Percentiles rank a stretch among this genome's conserved stretches.
Evolutionary conservation across 805 yeast genomes (phyloP).

Genomic region (Ogataea trehaloabstinens): DNA sequence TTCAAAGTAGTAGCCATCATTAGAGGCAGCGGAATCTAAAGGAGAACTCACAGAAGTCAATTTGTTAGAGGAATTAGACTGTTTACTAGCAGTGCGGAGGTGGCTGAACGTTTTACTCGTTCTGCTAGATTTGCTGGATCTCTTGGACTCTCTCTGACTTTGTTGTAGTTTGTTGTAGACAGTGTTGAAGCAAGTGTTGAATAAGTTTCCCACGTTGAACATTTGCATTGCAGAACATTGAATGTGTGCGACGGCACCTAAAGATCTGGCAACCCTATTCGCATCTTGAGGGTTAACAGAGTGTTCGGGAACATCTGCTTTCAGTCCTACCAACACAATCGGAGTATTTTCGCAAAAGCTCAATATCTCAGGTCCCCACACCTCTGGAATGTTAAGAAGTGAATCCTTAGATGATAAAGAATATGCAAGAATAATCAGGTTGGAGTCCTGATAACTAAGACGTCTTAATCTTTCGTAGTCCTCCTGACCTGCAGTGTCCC

Average conservation of each 20-base stretch:
- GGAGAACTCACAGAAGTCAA: constrained; percentile 5
- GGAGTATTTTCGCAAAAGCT: constrained; percentile 84
- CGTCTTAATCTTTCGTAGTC: constrained; percentile 90
- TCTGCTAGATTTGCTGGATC: constrained; percentile 16
- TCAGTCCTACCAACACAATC: constrained; percentile 76
- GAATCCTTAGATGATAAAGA: constrained; percentile 62
- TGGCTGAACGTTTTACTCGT: constrained; percentile 20
- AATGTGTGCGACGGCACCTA: constrained; percentile 69
- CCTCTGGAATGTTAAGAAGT: constrained; percentile 69
- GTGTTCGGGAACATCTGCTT: constrained; percentile 57
- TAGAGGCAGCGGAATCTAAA: constrained; percentile 3
- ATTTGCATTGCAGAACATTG: constrained; percentile 78
- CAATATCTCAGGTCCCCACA: constrained; percentile 84
- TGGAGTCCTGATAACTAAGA: constrained; percentile 80
- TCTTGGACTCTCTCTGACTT: constrained; percentile 11
- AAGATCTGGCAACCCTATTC: constrained; percentile 32
- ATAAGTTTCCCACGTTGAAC: constrained; percentile 65
- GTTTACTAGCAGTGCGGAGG: constrained; percentile 21
- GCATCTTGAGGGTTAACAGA: constrained; percentile 26
- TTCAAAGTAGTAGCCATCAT: constrained; percentile 7
- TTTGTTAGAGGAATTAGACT: constrained; percentile 9
- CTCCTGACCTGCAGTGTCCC: constrained; percentile 97
- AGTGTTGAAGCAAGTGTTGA: constrained; percentile 47
- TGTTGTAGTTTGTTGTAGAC: constrained; percentile 24
- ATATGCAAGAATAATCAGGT: constrained; percentile 73